phyloP scores from a whole-genome alignment of 345 rosid species.

The Cardamine occulta region DNA sequence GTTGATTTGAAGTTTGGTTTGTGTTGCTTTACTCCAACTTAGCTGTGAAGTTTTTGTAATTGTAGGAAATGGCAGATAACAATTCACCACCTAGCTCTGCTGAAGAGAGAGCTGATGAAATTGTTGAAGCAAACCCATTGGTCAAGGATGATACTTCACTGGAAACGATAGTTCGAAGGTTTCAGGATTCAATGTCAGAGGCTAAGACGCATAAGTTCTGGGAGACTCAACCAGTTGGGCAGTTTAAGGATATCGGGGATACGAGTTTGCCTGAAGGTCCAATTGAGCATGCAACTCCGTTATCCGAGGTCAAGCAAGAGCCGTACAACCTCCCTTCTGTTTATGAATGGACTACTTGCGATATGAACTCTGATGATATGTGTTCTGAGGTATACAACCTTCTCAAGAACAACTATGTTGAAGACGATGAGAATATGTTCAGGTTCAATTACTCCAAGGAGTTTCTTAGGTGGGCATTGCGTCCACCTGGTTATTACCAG shows the following conservation, averaged over 20 bases:
- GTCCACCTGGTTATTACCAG: conserved; percentile 76
- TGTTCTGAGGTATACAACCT: conserved; percentile 77
- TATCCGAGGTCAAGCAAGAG: conserved; percentile 86
- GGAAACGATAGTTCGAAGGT: conserved; percentile 61
- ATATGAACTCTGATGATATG: conserved; percentile 74
- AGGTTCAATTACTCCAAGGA: conserved; percentile 95
- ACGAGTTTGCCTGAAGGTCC: conserved; percentile 82
- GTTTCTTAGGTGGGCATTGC: conserved; percentile 89
- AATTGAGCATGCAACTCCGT: conserved; percentile 61
- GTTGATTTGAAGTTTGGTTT: conserved; percentile 3
- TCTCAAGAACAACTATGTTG: conserved; percentile 83
- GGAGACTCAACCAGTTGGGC: conserved; percentile 97
- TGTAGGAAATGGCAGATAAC: conserved; percentile 61
- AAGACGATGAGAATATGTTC: conserved; percentile 97
- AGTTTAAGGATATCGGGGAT: conserved; percentile 74
- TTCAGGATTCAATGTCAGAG: conserved; percentile 65
- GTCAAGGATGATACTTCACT: conserved; percentile 58
- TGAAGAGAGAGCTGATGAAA: conserved; percentile 56
- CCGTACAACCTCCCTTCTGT: conserved; percentile 82
- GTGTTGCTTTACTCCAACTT: not conserved
- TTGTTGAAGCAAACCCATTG: conserved; percentile 45
- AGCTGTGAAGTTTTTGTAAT: conserved; percentile 27
- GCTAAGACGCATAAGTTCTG: conserved; percentile 78
- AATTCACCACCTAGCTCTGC: conserved; percentile 57
- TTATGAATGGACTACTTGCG: conserved; percentile 90